These are phyloP conservation scores for Kwoniella bestiolae DNA, from an alignment of 768 basidiomycete genomes.

Conservation along the genomic window DNA sequence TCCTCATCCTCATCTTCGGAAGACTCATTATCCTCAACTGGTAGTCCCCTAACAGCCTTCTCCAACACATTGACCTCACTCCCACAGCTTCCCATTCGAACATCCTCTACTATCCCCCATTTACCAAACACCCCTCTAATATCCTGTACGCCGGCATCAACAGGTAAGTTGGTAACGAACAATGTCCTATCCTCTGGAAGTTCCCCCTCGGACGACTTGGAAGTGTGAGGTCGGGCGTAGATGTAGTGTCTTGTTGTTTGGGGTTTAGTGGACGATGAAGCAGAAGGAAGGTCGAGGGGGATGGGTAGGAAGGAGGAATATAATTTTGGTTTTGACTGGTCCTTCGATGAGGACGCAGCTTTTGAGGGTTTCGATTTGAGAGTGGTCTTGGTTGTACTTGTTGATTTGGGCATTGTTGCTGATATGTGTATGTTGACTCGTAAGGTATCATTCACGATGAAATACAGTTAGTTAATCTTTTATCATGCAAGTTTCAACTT, in stretches of 20 bases:
- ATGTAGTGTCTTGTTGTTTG: conserved; percentile 67
- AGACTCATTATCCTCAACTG: conserved; percentile 39
- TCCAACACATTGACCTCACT: conserved; percentile 41
- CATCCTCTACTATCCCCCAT: conserved; percentile 72
- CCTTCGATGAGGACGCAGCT: neutral
- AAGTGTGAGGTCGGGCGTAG: conserved; percentile 72
- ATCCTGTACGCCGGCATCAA: conserved; percentile 83
- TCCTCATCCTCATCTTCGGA: conserved; percentile 39
- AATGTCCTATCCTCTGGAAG: conserved; percentile 68
- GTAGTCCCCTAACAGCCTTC: conserved; percentile 34
- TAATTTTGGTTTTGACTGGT: conserved; percentile 24
- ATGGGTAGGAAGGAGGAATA: conserved; percentile 50
- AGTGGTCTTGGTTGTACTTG: neutral
- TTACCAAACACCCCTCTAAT: conserved; percentile 75
- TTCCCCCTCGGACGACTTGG: conserved; percentile 9
- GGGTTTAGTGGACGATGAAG: conserved; percentile 28
- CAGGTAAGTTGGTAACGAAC: conserved; percentile 86
- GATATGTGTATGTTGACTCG: no score
- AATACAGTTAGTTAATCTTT: no score
- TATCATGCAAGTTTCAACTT: neutral
- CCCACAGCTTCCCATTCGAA: conserved; percentile 20
- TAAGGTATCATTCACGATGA: no score
- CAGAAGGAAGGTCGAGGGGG: conserved; percentile 35
- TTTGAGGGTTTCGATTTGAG: neutral
- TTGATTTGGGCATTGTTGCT: neutral